Base-by-base conservation (phyloP, 495 filamentous ascomycete genomes). In the Hypoxylon intermedium region DNA sequence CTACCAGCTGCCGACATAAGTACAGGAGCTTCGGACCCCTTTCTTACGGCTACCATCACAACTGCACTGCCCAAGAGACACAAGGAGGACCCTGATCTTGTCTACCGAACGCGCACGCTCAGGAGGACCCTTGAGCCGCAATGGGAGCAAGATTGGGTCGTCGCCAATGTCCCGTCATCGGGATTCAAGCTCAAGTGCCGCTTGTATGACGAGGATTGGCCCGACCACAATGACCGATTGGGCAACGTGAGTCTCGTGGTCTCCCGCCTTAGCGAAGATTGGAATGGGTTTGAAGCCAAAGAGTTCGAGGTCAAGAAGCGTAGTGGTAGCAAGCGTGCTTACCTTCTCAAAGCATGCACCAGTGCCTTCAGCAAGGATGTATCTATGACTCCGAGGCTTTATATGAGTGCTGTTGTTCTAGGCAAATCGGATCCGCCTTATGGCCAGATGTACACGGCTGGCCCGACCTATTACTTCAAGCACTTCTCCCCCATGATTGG, bases 401-500 rank as follows among this genome's bases (percentile, higher is more conserved):
- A 85, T 16, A 58, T 96, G 42, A 91, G 88, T 47, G 82, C 91
- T 3, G 79, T 91, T 58, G 81, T 88, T 7, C 74, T 96, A 5
- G 91, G 90, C n/a, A 82, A 79, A 62, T 93, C 90, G 1, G 84
- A 88, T 31, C 80, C 82, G 13, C 83, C 90, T n/a, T 84, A 90
- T 24, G 90, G 86, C 1, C 83, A 90, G 26, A 80, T 89, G 69
- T 96, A 91, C 71, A 95, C 91, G 0, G 70, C 90, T 20, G 91
- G 88, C 0, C 85, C 86, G 24, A 87, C 88, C 41, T 83, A 78
- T 33, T 98, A 89, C 86, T 86, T 87, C 47, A 89, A 89, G 65
- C 93, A 98, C 69, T 89, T 87, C 67, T 93, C 89, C 2, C 93
- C 93, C 12, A 82, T 97, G 76, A 91, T 97, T 53, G 93, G 93